These are phyloP conservation scores for Chenopodium suecicum DNA, from an alignment of 148 eudicot species.

Conservation along the genomic window DNA sequence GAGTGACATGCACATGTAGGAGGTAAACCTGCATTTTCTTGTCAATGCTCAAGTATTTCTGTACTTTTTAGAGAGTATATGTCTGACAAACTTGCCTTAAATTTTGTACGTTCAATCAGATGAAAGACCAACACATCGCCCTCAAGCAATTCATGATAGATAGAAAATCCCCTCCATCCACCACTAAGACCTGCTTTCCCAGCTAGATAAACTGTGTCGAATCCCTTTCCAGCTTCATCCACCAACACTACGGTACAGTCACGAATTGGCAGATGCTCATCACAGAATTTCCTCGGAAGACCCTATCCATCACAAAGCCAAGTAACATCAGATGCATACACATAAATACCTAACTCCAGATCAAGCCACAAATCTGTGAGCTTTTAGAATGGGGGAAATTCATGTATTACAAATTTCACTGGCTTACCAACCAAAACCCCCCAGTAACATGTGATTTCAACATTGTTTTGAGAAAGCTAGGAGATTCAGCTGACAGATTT, in stretches of 20 bases:
- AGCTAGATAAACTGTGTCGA: slow-evolving; percentile 23
- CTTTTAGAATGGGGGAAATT: neutral
- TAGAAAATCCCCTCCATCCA: slow-evolving; percentile 40
- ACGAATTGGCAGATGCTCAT: slow-evolving; percentile 21
- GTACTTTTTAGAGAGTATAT: neutral
- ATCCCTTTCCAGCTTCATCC: slow-evolving; percentile 32
- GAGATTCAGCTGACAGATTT: slow-evolving; percentile 24
- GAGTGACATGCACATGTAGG: no score
- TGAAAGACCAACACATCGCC: slow-evolving; percentile 39
- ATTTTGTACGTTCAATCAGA: slow-evolving; percentile 24
- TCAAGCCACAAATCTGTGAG: neutral
- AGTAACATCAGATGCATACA: slow-evolving; percentile 1
- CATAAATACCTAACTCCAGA: neutral
- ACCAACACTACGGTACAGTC: slow-evolving; percentile 24
- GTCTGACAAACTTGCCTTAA: slow-evolving; percentile 26
- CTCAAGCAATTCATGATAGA: slow-evolving; percentile 29
- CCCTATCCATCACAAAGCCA: slow-evolving; percentile 25
- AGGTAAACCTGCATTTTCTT: no score
- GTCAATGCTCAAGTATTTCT: no score
- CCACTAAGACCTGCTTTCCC: slow-evolving; percentile 36
- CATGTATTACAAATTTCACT: neutral
- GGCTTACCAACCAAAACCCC: slow-evolving; percentile 44
- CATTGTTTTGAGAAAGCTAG: slow-evolving; percentile 38
- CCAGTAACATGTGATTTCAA: slow-evolving; percentile 30
- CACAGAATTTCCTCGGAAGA: slow-evolving; percentile 31